These are phyloP conservation scores for Sclerotinia nivalis DNA, from an alignment of 2,329 filamentous ascomycete genomes.

Conservation along the genomic window DNA sequence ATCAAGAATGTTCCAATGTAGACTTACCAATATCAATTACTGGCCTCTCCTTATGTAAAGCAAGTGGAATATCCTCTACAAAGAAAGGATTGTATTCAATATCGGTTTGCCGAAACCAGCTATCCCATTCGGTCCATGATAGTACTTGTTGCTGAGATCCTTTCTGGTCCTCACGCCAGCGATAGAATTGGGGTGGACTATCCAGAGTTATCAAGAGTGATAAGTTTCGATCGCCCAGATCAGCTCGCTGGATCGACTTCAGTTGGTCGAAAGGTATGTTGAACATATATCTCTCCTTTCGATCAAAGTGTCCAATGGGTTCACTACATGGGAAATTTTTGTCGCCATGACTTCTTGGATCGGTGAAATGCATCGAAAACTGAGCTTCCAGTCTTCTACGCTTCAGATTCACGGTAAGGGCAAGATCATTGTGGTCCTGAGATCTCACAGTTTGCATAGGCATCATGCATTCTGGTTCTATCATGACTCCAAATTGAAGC, in stretches of 20 bases:
- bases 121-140: slow-evolving; percentile 56
- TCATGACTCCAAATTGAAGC: slow-evolving; percentile 64
- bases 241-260: slow-evolving; percentile 46
- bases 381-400: slow-evolving; percentile 45
- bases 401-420: slow-evolving; percentile 46
- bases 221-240: slow-evolving; percentile 40
- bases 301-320: slow-evolving; percentile 30
- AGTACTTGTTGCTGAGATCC: slow-evolving; percentile 46
- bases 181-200: slow-evolving; percentile 46
- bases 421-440: slow-evolving; percentile 32
- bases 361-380: slow-evolving; percentile 43
- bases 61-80: slow-evolving; percentile 44
- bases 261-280: slow-evolving; percentile 47
- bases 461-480: slow-evolving; percentile 56
- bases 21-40: slow-evolving; percentile 57
- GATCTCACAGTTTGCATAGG: slow-evolving; percentile 31
- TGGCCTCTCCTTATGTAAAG: slow-evolving; percentile 50
- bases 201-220: slow-evolving; percentile 51
- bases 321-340: slow-evolving; percentile 19
- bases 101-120: slow-evolving; percentile 65
- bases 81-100: slow-evolving; percentile 51
- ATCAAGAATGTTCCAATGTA: background rate
- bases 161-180: slow-evolving; percentile 38
- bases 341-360: slow-evolving; percentile 33
- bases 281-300: slow-evolving; percentile 41